These are phyloP conservation scores for Gillenia trifoliata DNA, from an alignment of 306 rosid species.

Conservation along the genomic window DNA sequence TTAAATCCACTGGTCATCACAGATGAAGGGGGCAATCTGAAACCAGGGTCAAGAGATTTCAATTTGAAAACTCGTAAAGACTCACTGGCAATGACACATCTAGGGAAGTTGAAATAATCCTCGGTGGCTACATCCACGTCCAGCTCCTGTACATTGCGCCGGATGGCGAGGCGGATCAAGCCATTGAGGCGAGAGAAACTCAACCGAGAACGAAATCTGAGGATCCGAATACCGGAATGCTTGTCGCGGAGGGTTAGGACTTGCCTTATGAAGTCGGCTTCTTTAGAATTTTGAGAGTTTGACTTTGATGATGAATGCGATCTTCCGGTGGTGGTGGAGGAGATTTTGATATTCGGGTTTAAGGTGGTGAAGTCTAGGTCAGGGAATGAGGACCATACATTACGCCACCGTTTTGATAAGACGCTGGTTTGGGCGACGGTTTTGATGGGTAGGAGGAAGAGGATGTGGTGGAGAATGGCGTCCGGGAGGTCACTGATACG, in stretches of 20 bases:
- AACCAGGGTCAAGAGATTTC: conserved; percentile 46
- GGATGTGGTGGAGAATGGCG: conserved; percentile 54
- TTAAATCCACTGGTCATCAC: conserved; percentile 50
- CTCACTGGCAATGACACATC: conserved; percentile 49
- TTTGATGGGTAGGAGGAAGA: conserved; percentile 59
- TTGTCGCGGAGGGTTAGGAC: conserved; percentile 47
- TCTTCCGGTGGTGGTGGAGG: too few relatives aligned
- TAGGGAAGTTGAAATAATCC: conserved; percentile 69
- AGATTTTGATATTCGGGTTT: neutral
- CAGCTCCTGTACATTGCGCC: conserved; percentile 55
- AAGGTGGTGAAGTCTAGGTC: conserved; percentile 69
- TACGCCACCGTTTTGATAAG: conserved; percentile 58
- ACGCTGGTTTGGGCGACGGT: conserved; percentile 55
- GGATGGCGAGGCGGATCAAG: conserved; percentile 56
- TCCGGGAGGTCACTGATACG: conserved; percentile 75
- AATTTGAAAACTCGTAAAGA: conserved; percentile 40
- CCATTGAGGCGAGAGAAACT: conserved; percentile 57
- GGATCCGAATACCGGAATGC: conserved; percentile 46
- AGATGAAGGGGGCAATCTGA: conserved; percentile 67
- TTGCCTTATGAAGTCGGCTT: conserved; percentile 41
- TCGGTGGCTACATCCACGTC: conserved; percentile 50
- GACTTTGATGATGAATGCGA: neutral
- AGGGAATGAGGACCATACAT: conserved; percentile 69
- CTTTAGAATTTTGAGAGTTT: conserved; percentile 3
- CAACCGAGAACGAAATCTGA: conserved; percentile 47